Percentiles rank a stretch among this genome's conserved stretches.
phyloP scores from a whole-genome alignment of 1,284 basidiomycete genomes.

The Limonomyces culmigenus region DNA sequence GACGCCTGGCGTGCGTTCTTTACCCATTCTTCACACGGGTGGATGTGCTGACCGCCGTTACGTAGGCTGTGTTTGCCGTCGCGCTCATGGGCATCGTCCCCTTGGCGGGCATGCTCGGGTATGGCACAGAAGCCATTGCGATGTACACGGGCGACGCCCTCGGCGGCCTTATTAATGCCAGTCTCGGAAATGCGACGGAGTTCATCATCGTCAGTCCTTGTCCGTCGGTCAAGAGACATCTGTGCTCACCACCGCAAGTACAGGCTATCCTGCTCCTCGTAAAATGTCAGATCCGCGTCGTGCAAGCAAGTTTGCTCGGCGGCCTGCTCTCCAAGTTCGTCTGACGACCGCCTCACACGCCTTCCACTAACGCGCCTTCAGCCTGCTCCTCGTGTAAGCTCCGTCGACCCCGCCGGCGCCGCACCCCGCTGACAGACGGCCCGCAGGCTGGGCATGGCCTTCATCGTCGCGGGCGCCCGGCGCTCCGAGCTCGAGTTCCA shows the following conservation, averaged over 20 bases:
- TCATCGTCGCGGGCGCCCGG: slow-evolving; percentile 19
- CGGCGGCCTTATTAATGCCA: slow-evolving; percentile 43
- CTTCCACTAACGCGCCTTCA: slow-evolving; percentile 73
- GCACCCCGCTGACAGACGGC: not conserved
- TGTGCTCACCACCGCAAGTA: no score
- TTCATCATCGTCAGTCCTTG: slow-evolving; percentile 5
- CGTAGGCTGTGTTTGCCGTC: slow-evolving; percentile 26
- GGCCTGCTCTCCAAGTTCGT: slow-evolving; percentile 48
- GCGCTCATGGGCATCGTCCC: slow-evolving; percentile 29
- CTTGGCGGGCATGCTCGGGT: slow-evolving; percentile 41
- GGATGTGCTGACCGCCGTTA: not conserved
- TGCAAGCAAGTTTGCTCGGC: slow-evolving; percentile 46
- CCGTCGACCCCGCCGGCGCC: not conserved
- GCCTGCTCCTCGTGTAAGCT: slow-evolving; percentile 42
- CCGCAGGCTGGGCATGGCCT: slow-evolving; percentile 48
- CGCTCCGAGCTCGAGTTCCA: slow-evolving; percentile 25
- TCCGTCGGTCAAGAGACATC: slow-evolving; percentile 30
- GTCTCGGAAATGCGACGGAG: slow-evolving; percentile 41
- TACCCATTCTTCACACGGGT: not conserved
- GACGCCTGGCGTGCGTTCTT: slow-evolving; percentile 23
- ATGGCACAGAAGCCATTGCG: slow-evolving; percentile 50
- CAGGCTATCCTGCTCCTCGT: slow-evolving; percentile 5
- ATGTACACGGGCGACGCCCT: slow-evolving; percentile 34
- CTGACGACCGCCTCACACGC: slow-evolving; percentile 7
- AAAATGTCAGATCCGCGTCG: slow-evolving; percentile 45